Evolutionary conservation across 106 monocot species (phyloP).

Genomic region (Cymbidium sinense): DNA sequence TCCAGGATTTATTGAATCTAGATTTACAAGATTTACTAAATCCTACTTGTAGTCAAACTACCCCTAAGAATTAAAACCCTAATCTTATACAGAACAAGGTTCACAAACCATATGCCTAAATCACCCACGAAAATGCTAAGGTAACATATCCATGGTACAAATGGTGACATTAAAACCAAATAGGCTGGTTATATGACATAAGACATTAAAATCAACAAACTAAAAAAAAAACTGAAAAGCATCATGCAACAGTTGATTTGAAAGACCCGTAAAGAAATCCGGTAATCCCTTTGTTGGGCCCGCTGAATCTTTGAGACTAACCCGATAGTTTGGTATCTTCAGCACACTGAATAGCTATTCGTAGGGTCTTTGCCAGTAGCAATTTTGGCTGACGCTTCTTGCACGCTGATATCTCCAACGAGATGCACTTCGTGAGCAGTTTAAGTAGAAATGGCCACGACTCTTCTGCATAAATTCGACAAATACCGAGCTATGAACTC

Average conservation of each 20-base stretch:
- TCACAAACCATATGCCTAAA: neutral
- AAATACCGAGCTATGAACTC: neutral
- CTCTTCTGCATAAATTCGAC: conserved; percentile 38
- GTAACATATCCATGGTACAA: neutral
- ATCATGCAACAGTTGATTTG: neutral
- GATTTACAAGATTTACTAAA: too few species aligned
- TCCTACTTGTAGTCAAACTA: too few species aligned
- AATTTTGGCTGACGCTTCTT: conserved; percentile 66
- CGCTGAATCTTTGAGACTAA: conserved; percentile 13
- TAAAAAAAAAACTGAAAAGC: neutral
- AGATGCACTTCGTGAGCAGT: conserved; percentile 55
- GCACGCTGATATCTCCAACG: conserved; percentile 52
- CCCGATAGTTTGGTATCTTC: conserved; percentile 74
- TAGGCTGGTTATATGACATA: neutral
- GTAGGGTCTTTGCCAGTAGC: conserved; percentile 62
- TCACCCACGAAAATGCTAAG: neutral
- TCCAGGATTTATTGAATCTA: too few species aligned
- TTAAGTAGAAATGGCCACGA: conserved; percentile 81
- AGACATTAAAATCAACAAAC: neutral
- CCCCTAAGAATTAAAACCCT: too few species aligned
- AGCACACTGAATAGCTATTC: conserved; percentile 54
- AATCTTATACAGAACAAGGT: neutral
- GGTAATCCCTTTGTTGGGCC: neutral
- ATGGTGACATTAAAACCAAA: neutral
- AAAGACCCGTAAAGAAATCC: neutral